Base-by-base conservation (phyloP, 163 green algal species). In the Trebouxia gelatinosa region DNA sequence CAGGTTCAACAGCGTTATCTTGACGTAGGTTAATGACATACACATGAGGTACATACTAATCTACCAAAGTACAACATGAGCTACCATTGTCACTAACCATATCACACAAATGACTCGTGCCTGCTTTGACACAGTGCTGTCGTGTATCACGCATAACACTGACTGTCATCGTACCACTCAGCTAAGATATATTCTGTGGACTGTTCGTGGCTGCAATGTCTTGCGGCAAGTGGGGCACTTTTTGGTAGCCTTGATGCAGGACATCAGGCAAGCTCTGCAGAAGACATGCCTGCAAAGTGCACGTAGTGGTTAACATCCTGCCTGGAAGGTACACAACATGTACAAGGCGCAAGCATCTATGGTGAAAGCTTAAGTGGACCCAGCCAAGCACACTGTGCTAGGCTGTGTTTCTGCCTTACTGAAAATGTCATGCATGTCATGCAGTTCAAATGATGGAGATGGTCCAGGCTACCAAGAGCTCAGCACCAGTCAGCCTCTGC, bases 151-250 rank as follows among this genome's bases (percentile, higher is more conserved):
- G 46, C 17, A 59, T 3, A 3, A 59, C 19, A 28, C 26, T 59
- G 48, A 19, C 48, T 59, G 48, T 23, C 2, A 3, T 7, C 19
- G 19, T n/a, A n/a, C n/a, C n/a, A n/a, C 26, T 64, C 40, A 57
- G 46, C 57, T 74, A 2, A 83, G 48, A 35, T 74, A 83, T 29
- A 84, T 72, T 7, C 79, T 39, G 57, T 88, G 76, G 11, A 88
- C 78, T 43, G 75, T 59, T 37, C 78, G 80, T 5, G 80, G 16
- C 32, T 78, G 74, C 23, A 83, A 34, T 5, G 23, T 59, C 72
- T 85, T 86, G 19, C 84, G 77, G 70, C 84, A 88, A 26, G 84
- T 88, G 7, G 84, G 84, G 68, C 84, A 88, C 66, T 86, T 85
- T 48, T 86, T 88, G 7, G 58, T 71, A 1, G 37, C 54, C 59